Conservation (phyloP, 2,329 filamentous ascomycete species). For the Exophiala lecanii-corni region DNA sequence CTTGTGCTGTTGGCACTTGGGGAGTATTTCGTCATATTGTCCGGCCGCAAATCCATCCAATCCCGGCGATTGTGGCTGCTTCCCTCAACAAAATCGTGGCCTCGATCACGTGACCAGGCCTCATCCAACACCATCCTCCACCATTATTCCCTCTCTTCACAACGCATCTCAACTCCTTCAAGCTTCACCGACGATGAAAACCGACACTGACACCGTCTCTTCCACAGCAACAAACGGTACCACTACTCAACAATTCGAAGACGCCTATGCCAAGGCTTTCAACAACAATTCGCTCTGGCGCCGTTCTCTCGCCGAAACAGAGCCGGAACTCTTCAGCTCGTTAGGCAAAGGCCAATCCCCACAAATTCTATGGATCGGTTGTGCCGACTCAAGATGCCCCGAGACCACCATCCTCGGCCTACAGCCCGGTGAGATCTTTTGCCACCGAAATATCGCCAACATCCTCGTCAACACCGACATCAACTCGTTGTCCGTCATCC, state of each 20-base stretch:
- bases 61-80: too few species aligned
- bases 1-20: not conserved
- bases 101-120: not conserved
- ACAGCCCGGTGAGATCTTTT: conserved; percentile 78
- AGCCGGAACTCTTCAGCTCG: conserved; percentile 67
- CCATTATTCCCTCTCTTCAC: not conserved
- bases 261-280: conserved; percentile 25
- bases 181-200: too few species aligned
- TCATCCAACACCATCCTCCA: too few species aligned
- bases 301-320: conserved; percentile 24
- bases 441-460: conserved; percentile 89
- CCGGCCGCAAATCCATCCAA: too few species aligned
- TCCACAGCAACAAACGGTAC: not conserved
- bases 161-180: not conserved
- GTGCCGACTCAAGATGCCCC: conserved; percentile 78
- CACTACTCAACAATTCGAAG: conserved; percentile 2
- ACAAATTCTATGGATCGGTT: conserved; percentile 73
- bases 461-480: conserved; percentile 71
- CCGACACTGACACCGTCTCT: not conserved
- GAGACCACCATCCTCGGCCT: conserved; percentile 72
- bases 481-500: conserved; percentile 69
- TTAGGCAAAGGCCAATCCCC: conserved; percentile 63
- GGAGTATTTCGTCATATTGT: too few species aligned
- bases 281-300: conserved; percentile 27
- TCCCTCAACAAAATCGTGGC: conserved; percentile 1